These are phyloP conservation scores for Trichoderma pleuroti DNA, from an alignment of 2,329 filamentous ascomycete species.

Conservation along the genomic window DNA sequence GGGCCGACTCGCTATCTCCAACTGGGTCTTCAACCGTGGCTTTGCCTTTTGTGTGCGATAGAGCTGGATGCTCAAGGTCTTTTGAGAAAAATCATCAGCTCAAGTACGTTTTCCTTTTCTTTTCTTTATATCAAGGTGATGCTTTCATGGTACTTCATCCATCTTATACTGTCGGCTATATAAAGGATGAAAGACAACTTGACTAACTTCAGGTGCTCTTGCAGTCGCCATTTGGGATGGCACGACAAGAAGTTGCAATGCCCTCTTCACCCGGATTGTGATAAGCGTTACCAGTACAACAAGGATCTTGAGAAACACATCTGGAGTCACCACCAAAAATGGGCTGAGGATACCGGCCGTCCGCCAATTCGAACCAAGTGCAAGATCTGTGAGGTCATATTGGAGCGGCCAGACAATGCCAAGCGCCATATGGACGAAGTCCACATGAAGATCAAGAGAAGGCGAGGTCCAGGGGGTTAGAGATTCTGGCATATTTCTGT, in stretches of 20 bases:
- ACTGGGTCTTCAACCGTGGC: neutral
- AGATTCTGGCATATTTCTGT: neutral
- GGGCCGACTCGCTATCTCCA: neutral
- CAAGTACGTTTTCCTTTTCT: neutral
- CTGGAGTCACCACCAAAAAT: neutral
- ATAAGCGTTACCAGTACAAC: neutral
- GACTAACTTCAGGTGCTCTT: neutral
- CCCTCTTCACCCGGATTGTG: neutral
- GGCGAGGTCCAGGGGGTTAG: slow-evolving; percentile 9
- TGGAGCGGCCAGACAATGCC: slow-evolving; percentile 7
- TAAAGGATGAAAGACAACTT: neutral
- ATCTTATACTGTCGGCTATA: neutral
- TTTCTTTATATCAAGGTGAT: neutral
- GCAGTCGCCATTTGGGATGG: neutral
- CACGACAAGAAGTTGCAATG: slow-evolving; percentile 9
- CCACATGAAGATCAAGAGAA: neutral
- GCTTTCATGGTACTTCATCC: neutral
- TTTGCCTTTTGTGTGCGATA: neutral
- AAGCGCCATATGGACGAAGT: slow-evolving; percentile 10
- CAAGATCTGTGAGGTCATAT: neutral
- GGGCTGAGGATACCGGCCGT: neutral
- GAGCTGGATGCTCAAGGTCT: neutral
- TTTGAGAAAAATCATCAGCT: neutral
- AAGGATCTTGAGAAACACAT: slow-evolving; percentile 8
- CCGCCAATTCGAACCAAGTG: neutral